Conservation (phyloP, 768 basidiomycete species). For the Pleurotus eryngii region DNA sequence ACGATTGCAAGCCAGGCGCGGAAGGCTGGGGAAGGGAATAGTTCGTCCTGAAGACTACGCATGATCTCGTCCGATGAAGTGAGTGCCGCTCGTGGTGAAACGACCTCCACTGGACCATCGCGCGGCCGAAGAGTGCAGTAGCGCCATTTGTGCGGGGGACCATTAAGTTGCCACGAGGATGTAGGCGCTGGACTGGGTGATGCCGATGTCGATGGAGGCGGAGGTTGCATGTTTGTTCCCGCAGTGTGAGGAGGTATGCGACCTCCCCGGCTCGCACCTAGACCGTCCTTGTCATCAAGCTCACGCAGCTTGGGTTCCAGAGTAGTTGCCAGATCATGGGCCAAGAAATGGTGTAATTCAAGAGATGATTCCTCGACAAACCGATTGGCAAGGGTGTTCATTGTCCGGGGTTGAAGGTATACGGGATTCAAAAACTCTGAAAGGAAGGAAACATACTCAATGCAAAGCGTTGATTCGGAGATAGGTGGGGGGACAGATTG, state of each 20-base stretch:
- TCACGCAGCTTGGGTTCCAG: slow-evolving; percentile 66
- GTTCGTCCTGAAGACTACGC: slow-evolving; percentile 66
- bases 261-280: slow-evolving; percentile 48
- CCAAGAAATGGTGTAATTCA: slow-evolving; percentile 85
- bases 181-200: neutral
- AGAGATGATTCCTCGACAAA: slow-evolving; percentile 87
- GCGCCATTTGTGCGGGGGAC: slow-evolving; percentile 94
- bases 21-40: slow-evolving; percentile 81
- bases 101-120: slow-evolving; percentile 34
- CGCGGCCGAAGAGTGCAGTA: slow-evolving; percentile 66
- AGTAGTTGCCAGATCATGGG: slow-evolving; percentile 58
- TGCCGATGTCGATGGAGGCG: neutral
- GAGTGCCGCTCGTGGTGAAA: slow-evolving; percentile 50
- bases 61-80: slow-evolving; percentile 57
- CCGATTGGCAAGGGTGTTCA: slow-evolving; percentile 73
- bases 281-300: slow-evolving; percentile 61
- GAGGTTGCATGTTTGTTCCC: slow-evolving; percentile 38
- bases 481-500: slow-evolving; percentile 43
- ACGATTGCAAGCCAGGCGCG: slow-evolving; percentile 84
- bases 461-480: slow-evolving; percentile 50
- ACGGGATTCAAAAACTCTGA: slow-evolving; percentile 83
- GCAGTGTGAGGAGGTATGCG: slow-evolving; percentile 65
- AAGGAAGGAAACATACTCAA: slow-evolving; percentile 68
- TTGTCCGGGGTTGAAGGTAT: slow-evolving; percentile 80
- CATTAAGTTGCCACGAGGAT: slow-evolving; percentile 64